phyloP scores from a whole-genome alignment of 208 protist species.

The Endotrypanum monterogeii region DNA sequence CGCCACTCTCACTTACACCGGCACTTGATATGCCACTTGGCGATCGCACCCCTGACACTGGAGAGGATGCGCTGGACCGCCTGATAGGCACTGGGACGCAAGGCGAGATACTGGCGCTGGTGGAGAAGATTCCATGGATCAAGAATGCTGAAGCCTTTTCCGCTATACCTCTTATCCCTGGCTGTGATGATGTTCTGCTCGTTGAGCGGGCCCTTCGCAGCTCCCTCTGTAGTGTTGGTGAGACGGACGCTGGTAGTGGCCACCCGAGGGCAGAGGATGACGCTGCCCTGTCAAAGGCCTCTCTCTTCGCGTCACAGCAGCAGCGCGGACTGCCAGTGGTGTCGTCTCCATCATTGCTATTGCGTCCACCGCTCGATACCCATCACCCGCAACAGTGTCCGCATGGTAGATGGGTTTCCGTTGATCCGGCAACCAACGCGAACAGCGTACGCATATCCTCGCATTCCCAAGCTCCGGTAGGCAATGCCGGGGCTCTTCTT shows the following conservation, averaged over 20 bases:
- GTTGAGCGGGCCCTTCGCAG: slow-evolving; percentile 31
- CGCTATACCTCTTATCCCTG: slow-evolving; percentile 45
- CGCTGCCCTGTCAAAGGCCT: background rate
- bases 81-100: slow-evolving; percentile 34
- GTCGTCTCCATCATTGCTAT: background rate
- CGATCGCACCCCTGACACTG: background rate
- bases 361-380: background rate
- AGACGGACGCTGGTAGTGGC: background rate
- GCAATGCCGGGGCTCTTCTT: slow-evolving; percentile 11
- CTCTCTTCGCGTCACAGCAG: background rate
- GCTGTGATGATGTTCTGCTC: slow-evolving; percentile 63
- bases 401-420: background rate
- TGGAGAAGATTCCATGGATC: slow-evolving; percentile 69
- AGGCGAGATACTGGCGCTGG: slow-evolving; percentile 34
- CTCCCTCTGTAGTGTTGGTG: background rate
- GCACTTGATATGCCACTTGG: background rate
- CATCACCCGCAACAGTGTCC: background rate
- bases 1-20: background rate
- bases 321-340: background rate
- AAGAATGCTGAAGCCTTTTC: slow-evolving; percentile 70
- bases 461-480: slow-evolving; percentile 1
- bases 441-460: background rate
- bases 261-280: background rate
- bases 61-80: slow-evolving; percentile 31
- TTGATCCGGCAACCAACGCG: background rate